Conservation (phyloP, 2,329 filamentous ascomycete genomes). For the Aspergillus eucalypticola region DNA sequence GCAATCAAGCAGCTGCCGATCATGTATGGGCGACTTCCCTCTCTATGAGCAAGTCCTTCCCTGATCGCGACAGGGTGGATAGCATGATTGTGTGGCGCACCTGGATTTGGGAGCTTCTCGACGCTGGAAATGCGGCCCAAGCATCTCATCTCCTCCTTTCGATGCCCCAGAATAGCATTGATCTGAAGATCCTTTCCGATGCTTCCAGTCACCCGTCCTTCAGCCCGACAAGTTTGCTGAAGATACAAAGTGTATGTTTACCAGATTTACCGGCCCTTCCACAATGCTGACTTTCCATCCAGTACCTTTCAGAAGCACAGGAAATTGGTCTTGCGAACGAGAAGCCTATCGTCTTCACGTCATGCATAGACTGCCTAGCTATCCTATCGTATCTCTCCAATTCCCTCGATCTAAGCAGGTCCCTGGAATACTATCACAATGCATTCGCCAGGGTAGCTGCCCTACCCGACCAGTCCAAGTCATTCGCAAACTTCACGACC, state of each 20-base stretch:
- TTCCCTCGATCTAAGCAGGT: slow-evolving; percentile 32
- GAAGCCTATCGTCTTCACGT: slow-evolving; percentile 51
- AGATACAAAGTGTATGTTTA: slow-evolving; percentile 41
- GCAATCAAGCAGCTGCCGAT: slow-evolving; percentile 58
- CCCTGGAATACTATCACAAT: slow-evolving; percentile 46
- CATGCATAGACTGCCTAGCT: slow-evolving; percentile 63
- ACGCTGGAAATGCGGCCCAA: slow-evolving; percentile 36
- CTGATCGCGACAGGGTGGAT: slow-evolving; percentile 37
- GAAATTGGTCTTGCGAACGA: slow-evolving; percentile 59
- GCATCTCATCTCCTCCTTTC: slow-evolving; percentile 44
- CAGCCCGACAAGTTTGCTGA: slow-evolving; percentile 39
- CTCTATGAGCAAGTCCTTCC: slow-evolving; percentile 53
- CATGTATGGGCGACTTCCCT: slow-evolving; percentile 69
- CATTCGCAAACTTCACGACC: slow-evolving; percentile 35
- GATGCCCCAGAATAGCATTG: slow-evolving; percentile 38
- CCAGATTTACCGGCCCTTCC: neutral
- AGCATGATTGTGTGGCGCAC: slow-evolving; percentile 57
- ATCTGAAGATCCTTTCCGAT: slow-evolving; percentile 32
- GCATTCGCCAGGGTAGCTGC: slow-evolving; percentile 45
- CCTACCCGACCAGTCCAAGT: slow-evolving; percentile 42
- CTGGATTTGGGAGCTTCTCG: slow-evolving; percentile 69
- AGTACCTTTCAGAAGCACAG: slow-evolving; percentile 56
- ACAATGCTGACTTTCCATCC: slow-evolving; percentile 51
- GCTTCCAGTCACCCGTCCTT: slow-evolving; percentile 19
- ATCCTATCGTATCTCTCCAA: slow-evolving; percentile 67